Base-by-base conservation (phyloP, 1,139 yeast genomes). In the Debaryomycetaceae sp. region DNA sequence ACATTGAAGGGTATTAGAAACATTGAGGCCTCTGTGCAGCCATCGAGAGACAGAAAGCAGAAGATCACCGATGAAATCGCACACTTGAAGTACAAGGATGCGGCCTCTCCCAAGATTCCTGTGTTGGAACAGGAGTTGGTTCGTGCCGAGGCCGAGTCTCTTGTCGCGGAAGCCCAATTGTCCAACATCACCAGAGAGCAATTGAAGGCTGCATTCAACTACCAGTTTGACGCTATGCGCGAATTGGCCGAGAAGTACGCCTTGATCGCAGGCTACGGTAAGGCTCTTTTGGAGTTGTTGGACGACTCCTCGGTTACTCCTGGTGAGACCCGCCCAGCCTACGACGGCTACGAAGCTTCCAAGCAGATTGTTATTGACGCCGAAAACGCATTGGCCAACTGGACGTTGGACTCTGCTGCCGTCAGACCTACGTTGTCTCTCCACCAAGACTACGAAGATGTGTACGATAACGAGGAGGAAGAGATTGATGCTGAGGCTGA, bases 291-390 rank as follows among this genome's bases (percentile, higher is more conserved):
- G 55, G 97, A 90, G 68, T 76, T 90, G 55, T 73, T 90, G 55
- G 97, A 90, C 57, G 97, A 87, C 59, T 67, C 93, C 44, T 92
- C 97, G 38, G 96, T 90, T 43, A 87, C 97, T 41, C 98, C 98
- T 41, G 98, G 98, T 67, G 98, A 90, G 70, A 83, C 95, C 38
- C 85, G 97, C 68, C 92, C 95, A 25, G 92, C 95, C 37, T 90
- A 90, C 60, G 97, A 90, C 53, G 97, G 98, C 44, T 87, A 86
- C 61, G 97, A 90, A 56, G 95, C 95, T 33, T 82, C 96, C 36
- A 87, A 87, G 72, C 97, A 90, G 69, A 86, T 90, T 61, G 85
- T 90, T 50, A 81, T 86, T 52, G 98, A 90, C 58, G 93, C 95
- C 45, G 98, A 90, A 68, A 81, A 78, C 47, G 95, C 97, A 35